A percentile compares a stretch with the other conserved stretches of the same genome.
These are phyloP conservation scores for Boletus fagicola DNA, from an alignment of 768 basidiomycete species.

Conservation along the genomic window DNA sequence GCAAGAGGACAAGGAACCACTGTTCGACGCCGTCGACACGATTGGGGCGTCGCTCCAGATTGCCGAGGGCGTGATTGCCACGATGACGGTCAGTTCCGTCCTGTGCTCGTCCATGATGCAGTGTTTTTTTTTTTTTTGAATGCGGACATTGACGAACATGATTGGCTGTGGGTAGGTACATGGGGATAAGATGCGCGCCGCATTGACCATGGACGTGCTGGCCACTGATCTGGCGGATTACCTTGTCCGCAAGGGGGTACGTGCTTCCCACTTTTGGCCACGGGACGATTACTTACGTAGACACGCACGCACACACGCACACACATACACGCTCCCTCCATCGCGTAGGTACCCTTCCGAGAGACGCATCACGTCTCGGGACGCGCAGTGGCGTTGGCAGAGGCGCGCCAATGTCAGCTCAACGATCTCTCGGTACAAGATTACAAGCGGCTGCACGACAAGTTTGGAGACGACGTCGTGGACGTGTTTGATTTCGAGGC, in stretches of 20 bases:
- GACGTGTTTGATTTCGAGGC: constrained; percentile 93
- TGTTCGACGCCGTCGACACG: constrained; percentile 93
- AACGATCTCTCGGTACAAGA: constrained; percentile 79
- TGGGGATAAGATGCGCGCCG: constrained; percentile 82
- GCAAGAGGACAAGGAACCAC: constrained; percentile 97
- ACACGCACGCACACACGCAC: background rate
- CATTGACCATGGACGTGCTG: constrained; percentile 95
- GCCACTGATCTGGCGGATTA: constrained; percentile 99
- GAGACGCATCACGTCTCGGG: constrained; percentile 99
- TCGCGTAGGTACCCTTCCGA: constrained; percentile 85
- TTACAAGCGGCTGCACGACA: constrained; percentile 68
- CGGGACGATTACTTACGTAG: background rate
- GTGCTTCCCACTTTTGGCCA: constrained; percentile 30
- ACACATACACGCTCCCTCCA: background rate
- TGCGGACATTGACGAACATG: background rate
- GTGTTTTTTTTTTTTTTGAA: background rate
- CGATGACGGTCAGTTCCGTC: constrained; percentile 63
- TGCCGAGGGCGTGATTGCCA: constrained; percentile 91
- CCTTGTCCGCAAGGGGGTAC: constrained; percentile 95
- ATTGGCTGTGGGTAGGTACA: constrained; percentile 61
- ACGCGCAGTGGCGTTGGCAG: constrained; percentile 92
- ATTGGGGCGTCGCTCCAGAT: constrained; percentile 86
- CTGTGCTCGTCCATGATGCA: background rate
- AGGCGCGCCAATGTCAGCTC: constrained; percentile 75
- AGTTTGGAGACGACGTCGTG: constrained; percentile 80